phyloP scores from a whole-genome alignment of 345 rosid species.

The Brassica carinata region DNA sequence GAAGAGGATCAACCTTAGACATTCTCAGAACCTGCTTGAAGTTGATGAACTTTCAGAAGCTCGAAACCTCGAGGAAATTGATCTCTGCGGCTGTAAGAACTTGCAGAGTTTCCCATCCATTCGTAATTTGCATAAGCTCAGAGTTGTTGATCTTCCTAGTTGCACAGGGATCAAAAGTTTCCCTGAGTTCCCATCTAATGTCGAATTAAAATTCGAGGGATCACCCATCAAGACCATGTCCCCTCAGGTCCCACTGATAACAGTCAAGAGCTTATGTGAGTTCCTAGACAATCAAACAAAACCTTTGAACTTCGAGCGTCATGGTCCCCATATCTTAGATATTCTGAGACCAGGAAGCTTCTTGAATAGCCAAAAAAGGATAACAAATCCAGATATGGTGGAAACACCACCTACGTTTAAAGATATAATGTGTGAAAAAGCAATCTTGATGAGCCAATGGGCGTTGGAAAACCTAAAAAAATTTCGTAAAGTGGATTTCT shows the following conservation, averaged over 20 bases:
- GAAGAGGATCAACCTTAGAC: slow-evolving; percentile 23
- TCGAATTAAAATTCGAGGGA: neutral
- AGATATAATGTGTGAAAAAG: neutral
- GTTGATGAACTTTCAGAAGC: slow-evolving; percentile 20
- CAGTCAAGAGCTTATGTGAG: neutral
- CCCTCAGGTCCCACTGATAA: neutral
- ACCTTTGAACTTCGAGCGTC: neutral
- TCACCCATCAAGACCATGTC: neutral
- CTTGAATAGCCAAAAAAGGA: neutral
- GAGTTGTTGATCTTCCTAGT: slow-evolving; percentile 18
- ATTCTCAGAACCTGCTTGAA: slow-evolving; percentile 11
- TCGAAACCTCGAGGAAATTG: slow-evolving; percentile 17
- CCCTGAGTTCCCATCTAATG: slow-evolving; percentile 11
- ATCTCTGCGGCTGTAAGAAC: slow-evolving; percentile 15
- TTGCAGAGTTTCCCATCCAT: slow-evolving; percentile 21
- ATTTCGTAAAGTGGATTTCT: neutral
- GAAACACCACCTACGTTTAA: neutral
- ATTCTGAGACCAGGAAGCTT: neutral
- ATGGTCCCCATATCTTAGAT: neutral
- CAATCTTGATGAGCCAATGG: neutral
- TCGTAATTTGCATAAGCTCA: neutral
- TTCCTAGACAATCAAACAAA: neutral
- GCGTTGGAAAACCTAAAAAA: neutral
- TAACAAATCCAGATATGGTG: neutral
- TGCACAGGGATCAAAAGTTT: neutral